These are phyloP conservation scores for Cercospora janseana DNA, from an alignment of 2,329 filamentous ascomycete species.

Conservation along the genomic window DNA sequence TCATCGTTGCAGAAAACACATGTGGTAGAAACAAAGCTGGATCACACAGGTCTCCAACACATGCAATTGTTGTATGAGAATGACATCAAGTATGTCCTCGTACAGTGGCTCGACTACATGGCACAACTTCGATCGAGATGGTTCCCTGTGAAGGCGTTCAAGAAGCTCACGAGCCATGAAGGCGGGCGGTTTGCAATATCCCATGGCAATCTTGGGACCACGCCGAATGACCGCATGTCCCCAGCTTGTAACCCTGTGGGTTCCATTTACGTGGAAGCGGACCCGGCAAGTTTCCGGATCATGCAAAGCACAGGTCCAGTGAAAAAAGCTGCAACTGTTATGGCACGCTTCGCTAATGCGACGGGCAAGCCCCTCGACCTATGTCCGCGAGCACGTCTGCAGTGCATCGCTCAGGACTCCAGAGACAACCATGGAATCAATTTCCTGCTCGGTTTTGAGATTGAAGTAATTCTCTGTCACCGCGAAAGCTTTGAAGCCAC, in stretches of 20 bases:
- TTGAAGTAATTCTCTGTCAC: conserved; percentile 70
- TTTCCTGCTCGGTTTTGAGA: conserved; percentile 74
- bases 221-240: conserved; percentile 64
- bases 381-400: conserved; percentile 58
- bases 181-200: conserved; percentile 57
- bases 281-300: conserved; percentile 60
- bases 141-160: conserved; percentile 57
- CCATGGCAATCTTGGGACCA: conserved; percentile 61
- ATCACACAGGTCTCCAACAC: background rate
- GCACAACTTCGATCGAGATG: conserved; percentile 65
- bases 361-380: conserved; percentile 52
- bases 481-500: background rate
- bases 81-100: conserved; percentile 58
- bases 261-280: conserved; percentile 65
- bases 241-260: conserved; percentile 58
- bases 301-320: conserved; percentile 49
- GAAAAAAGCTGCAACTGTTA: conserved; percentile 59
- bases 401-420: conserved; percentile 53
- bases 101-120: conserved; percentile 80
- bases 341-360: conserved; percentile 63
- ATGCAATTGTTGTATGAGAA: background rate
- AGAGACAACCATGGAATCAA: conserved; percentile 52
- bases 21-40: background rate
- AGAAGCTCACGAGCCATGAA: conserved; percentile 37
- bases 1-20: too few relatives aligned